Evolutionary conservation across 2,329 filamentous ascomycete genomes (phyloP), one percentile per base, ranked within the genome.

Genomic region (Biscogniauxia marginata): DNA sequence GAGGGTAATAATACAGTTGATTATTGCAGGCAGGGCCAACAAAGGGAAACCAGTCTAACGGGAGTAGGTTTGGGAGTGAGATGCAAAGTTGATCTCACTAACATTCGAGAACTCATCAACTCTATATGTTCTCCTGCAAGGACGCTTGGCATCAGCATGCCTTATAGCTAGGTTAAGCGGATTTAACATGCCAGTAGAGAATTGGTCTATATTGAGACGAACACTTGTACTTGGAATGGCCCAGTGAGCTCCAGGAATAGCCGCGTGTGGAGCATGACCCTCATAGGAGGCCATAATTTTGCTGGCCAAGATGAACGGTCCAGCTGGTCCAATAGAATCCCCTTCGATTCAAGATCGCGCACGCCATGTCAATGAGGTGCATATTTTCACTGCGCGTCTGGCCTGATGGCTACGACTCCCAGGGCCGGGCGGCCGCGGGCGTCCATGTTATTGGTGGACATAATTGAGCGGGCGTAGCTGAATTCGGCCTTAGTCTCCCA

Each of bases 51-150:
- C 52, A 30, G 23, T 22, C 50, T 45, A 43, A 25, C 23, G 30
- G 47, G 48, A 53, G 57, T 13, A 34, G 11, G 30, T 8, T 13
- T 13, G 30, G 52, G 47, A 56, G 47, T 22, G 49, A 46, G 49
- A 54, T 18, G 21, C 22, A 55, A 50, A 52, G 50, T 34, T 30
- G 50, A 51, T 23, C 53, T 49, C 46, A 16, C 19, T 43, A 22
- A 46, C 21, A 1, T 30, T 52, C 11, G 54, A 56, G 54, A 49
- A 25, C n/a, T n/a, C 30, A 22, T 46, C 46, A 50, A 50, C 46
- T 58, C 59, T 63, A 63, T 63, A 63, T 63, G 57, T 56, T 50
- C 46, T 52, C 30, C 52, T 47, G 54, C 47, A 47, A 45, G 25
- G 6, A 25, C 18, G n/a, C 47, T 30, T 18, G 47, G 23, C 21